Conservation (phyloP, 768 basidiomycete genomes). For the Leucosporidium scottii region DNA sequence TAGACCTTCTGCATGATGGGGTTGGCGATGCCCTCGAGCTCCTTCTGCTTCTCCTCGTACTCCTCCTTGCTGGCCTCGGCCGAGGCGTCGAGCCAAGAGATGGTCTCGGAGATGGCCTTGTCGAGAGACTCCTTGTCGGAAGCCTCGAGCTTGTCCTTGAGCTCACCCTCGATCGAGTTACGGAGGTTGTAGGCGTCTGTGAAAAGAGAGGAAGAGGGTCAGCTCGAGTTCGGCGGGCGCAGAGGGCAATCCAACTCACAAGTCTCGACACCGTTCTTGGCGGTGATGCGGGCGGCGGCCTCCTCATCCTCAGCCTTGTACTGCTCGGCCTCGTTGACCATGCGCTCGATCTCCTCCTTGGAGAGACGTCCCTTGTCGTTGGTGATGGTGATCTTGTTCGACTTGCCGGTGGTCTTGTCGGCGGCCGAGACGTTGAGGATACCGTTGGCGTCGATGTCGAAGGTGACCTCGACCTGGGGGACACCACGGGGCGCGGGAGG, state of each 20-base stretch:
- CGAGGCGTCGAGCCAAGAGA: conserved; percentile 65
- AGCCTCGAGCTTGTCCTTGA: conserved; percentile 77
- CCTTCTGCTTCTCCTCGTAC: conserved; percentile 64
- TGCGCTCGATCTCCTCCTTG: conserved; percentile 96
- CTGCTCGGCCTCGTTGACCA: conserved; percentile 88
- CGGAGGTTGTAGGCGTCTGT: conserved; percentile 74
- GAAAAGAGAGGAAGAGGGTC: not conserved
- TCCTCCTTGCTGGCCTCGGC: conserved; percentile 82
- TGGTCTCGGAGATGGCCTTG: conserved; percentile 69
- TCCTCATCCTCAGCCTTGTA: conserved; percentile 69
- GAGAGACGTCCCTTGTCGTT: conserved; percentile 95
- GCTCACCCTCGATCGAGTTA: conserved; percentile 75
- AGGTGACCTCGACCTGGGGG: conserved; percentile 94
- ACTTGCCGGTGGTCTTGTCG: conserved; percentile 96
- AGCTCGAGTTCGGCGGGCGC: not conserved
- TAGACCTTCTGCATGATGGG: conserved; percentile 33
- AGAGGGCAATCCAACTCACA: conserved; percentile 45
- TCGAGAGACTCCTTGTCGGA: conserved; percentile 80
- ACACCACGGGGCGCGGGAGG: conserved; percentile 96
- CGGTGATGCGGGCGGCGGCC: conserved; percentile 67
- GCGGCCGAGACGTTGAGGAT: conserved; percentile 86
- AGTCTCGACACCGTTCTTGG: conserved; percentile 91
- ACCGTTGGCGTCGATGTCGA: conserved; percentile 95
- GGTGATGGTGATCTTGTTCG: conserved; percentile 69
- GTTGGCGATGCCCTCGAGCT: conserved; percentile 72